These are phyloP conservation scores for Plicaturopsis crispa DNA, from an alignment of 768 basidiomycete species.

Conservation along the genomic window DNA sequence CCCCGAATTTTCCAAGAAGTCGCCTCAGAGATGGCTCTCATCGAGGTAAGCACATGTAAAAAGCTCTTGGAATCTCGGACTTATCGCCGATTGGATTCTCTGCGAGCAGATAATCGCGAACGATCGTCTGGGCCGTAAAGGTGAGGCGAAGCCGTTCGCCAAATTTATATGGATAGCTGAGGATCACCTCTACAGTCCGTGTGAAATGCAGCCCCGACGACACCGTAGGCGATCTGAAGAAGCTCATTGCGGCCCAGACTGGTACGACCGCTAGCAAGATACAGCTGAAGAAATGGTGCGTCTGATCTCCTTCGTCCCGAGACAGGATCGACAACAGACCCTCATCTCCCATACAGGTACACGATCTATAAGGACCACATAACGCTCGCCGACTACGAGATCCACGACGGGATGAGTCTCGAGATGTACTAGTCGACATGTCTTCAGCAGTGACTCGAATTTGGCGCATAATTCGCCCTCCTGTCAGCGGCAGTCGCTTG, in stretches of 20 bases:
- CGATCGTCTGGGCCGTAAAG: conserved; percentile 92
- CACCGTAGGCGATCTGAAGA: conserved; percentile 96
- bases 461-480: no score
- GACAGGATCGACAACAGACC: neutral
- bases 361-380: conserved; percentile 96
- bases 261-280: conserved; percentile 86
- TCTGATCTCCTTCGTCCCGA: conserved; percentile 2
- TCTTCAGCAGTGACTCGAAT: no score
- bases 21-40: no score
- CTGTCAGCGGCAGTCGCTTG: no score
- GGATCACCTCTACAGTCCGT: conserved; percentile 65
- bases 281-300: conserved; percentile 93
- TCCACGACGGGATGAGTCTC: conserved; percentile 87
- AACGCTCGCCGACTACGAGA: conserved; percentile 87
- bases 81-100: no score
- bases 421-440: conserved; percentile 93
- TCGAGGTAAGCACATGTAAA: conserved; percentile 48
- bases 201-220: conserved; percentile 95
- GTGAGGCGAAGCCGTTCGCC: conserved; percentile 29
- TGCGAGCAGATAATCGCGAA: conserved; percentile 79
- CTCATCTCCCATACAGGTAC: conserved; percentile 50
- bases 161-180: neutral
- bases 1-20: no score
- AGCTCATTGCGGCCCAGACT: conserved; percentile 92
- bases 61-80: no score